A percentile compares a stretch with the other conserved stretches of the same genome.
Conservation (phyloP, 2,329 filamentous ascomycete genomes). For the Coniochaeta pulveracea region DNA sequence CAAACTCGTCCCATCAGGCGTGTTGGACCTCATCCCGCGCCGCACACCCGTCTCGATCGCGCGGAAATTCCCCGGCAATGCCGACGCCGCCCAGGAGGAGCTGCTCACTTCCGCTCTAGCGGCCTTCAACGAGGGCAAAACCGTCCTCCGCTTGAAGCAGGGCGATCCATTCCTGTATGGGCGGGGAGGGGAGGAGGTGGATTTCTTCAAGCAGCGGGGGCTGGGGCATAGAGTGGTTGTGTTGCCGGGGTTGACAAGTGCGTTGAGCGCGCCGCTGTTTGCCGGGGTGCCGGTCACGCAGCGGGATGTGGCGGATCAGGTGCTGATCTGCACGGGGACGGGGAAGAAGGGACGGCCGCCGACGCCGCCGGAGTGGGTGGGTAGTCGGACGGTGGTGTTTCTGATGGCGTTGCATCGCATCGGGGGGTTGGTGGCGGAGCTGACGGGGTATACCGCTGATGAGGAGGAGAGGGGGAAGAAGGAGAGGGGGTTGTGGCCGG, state of each 20-base stretch:
- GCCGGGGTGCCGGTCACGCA: constrained; percentile 82
- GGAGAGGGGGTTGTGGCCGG: constrained; percentile 50
- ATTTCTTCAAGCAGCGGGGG: constrained; percentile 67
- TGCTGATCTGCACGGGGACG: constrained; percentile 93
- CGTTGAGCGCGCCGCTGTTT: constrained; percentile 78
- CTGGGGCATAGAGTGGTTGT: constrained; percentile 55
- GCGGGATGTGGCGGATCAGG: constrained; percentile 79
- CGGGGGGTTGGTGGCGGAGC: constrained; percentile 56
- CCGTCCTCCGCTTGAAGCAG: constrained; percentile 84
- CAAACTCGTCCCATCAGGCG: constrained; percentile 74
- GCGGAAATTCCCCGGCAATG: constrained; percentile 95
- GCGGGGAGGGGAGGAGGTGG: constrained; percentile 83
- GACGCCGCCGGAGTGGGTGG: constrained; percentile 67
- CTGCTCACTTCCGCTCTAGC: constrained; percentile 68
- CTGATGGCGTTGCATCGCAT: constrained; percentile 92
- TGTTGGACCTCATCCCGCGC: constrained; percentile 82
- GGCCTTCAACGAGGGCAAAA: constrained; percentile 54
- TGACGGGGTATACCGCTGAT: constrained; percentile 43
- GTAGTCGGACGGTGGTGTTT: constrained; percentile 77
- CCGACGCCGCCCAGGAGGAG: constrained; percentile 85
- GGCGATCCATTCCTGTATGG: constrained; percentile 96
- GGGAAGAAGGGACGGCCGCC: constrained; percentile 80
- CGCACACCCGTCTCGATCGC: constrained; percentile 85
- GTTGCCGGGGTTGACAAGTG: constrained; percentile 82
- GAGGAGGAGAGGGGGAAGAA: constrained; percentile 15